Base-by-base conservation (phyloP, 2,329 filamentous ascomycete genomes). In the Phialemoniopsis sp. region DNA sequence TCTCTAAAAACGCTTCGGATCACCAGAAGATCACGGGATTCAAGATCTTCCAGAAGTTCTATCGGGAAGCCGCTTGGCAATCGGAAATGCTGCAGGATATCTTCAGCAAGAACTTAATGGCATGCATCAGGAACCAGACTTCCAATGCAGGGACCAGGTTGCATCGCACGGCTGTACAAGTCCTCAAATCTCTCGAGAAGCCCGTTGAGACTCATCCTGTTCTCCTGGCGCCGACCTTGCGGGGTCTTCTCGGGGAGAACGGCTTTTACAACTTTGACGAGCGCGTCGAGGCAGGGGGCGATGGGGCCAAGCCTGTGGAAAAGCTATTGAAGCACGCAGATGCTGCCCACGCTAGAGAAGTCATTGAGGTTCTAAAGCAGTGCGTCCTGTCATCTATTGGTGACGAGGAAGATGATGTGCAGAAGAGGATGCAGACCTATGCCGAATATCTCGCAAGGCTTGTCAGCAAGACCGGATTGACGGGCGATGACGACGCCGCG, bases 1-100 rank as follows among this genome's bases (percentile, higher is more conserved):
- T 97, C 57, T 84, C 87, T 6, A 79, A 84, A 41, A 80, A 77
- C 10, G 85, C 90, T 8, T 94, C 89, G 2, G 82, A 90, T 32
- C 88, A 90, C 50, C 85, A 94, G 40, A 97, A 96, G 62, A 89
- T 88, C 54, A 89, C 89, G 61, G 93, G 93, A 0, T 91, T 97
- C 63, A 80, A 90, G 53, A 76, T 97, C 3, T 88, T 96, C 53
- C 81, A 85, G 51, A 87, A 85, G 54, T 26, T 26, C 21, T 26
- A 26, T 10, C 6, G 21, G 10, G 21, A 26, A 10, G 21, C 21
- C 21, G 21, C 21, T 26, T 26, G 21, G 21, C 21, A 26, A 10
- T 26, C 21, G 10, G 21, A 26, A 26, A 78, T 89, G 50, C 65
- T 96, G 4, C 66, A 73, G 33, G 66, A 67, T 4, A 68, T 95